Evolutionary conservation across 192 early-diverging fungal genomes (phyloP).

Genomic region (Podochytrium sp.): DNA sequence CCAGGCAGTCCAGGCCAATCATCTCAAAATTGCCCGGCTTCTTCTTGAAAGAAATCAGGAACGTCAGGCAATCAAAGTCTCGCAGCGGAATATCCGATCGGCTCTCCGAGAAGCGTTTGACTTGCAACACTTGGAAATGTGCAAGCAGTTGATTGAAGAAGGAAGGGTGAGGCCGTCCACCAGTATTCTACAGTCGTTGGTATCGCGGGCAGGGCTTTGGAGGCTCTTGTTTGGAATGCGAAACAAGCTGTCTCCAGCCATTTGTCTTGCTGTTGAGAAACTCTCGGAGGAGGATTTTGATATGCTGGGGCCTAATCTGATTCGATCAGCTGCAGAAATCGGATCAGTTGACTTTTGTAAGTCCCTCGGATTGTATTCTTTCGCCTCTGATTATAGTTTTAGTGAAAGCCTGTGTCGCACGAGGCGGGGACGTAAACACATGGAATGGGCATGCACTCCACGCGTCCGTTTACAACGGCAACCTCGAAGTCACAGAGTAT

Average conservation of each 20-base stretch:
- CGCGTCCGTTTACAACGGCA: slow-evolving; percentile 38
- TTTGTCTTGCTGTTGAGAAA: slow-evolving; percentile 14
- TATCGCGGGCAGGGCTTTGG: slow-evolving; percentile 31
- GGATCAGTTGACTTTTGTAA: slow-evolving; percentile 31
- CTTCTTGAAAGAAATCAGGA: not conserved
- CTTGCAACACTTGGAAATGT: slow-evolving; percentile 19
- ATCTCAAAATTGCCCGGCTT: slow-evolving; percentile 26
- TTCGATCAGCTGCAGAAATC: slow-evolving; percentile 16
- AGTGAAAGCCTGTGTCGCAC: slow-evolving; percentile 18
- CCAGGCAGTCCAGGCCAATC: slow-evolving; percentile 40
- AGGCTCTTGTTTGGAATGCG: slow-evolving; percentile 22
- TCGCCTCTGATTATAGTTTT: not conserved
- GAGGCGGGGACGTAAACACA: slow-evolving; percentile 32
- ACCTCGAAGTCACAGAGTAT: slow-evolving; percentile 31
- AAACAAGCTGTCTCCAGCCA: slow-evolving; percentile 18
- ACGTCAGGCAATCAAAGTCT: not conserved
- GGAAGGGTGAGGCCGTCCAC: slow-evolving; percentile 2
- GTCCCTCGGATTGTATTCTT: not conserved
- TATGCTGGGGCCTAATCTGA: not conserved
- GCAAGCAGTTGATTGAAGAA: slow-evolving; percentile 16
- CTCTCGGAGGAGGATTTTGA: slow-evolving; percentile 20
- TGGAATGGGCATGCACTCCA: slow-evolving; percentile 44
- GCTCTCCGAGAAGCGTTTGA: slow-evolving; percentile 31
- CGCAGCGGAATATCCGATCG: not conserved
- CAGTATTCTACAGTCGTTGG: slow-evolving; percentile 30